Evolutionary conservation across 164 flowering plant genomes (phyloP).

Genomic region (Brasenia schreberi): DNA sequence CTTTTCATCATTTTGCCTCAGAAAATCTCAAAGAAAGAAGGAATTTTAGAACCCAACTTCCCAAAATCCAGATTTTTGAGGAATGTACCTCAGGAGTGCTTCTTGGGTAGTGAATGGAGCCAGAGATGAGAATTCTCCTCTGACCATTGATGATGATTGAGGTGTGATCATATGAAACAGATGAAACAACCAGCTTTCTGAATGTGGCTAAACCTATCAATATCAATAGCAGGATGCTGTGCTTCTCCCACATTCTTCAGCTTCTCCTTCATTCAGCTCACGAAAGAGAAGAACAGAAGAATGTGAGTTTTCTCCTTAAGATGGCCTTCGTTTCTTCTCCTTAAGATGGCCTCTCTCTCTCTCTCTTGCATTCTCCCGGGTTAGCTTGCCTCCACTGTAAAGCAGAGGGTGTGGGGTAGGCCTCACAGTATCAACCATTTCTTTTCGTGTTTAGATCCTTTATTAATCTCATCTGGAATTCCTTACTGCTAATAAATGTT

Average conservation of each 20-base stretch:
- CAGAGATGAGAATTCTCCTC: constrained; percentile 66
- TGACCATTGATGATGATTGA: constrained; percentile 59
- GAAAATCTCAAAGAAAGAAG: constrained; percentile 4
- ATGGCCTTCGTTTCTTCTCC: neutral
- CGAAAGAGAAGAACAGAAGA: neutral
- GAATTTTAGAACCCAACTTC: constrained; percentile 7
- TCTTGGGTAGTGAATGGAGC: constrained; percentile 90
- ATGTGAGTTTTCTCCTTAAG: neutral
- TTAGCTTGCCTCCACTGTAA: no score
- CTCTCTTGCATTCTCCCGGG: no score
- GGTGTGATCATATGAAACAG: constrained; percentile 62
- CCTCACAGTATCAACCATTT: no score
- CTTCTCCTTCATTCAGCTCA: neutral
- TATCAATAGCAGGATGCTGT: neutral
- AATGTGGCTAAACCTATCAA: neutral
- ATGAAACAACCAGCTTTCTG: neutral
- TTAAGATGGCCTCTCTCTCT: neutral
- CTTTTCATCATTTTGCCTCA: neutral
- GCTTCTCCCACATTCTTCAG: neutral
- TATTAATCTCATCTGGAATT: no score
- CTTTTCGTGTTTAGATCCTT: no score
- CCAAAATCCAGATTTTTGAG: constrained; percentile 7
- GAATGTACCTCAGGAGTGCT: constrained; percentile 74
- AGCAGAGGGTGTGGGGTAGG: no score
- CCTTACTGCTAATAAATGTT: no score